Base-by-base conservation (phyloP, 2,329 filamentous ascomycete species). In the Fusarium liriodendri region DNA sequence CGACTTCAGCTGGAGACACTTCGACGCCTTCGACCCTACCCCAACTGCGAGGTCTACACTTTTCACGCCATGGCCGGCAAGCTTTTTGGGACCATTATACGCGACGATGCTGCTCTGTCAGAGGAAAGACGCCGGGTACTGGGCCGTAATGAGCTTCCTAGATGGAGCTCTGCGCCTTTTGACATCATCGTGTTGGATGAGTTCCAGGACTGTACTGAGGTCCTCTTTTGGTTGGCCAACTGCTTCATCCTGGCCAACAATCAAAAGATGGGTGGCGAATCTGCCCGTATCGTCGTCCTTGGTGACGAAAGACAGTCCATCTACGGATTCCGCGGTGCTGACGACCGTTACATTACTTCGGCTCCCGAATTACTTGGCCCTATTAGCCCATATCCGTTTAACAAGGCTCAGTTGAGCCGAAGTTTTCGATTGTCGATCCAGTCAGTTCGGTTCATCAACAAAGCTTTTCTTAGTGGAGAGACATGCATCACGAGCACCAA, bases 101-200 rank as follows among this genome's bases (percentile, higher is more conserved):
- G n/a, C n/a, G n/a, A n/a, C n/a, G n/a, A n/a, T n/a, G n/a, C n/a
- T n/a, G n/a, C n/a, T n/a, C n/a, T n/a, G n/a, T n/a, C n/a, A n/a
- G n/a, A n/a, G n/a, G n/a, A n/a, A n/a, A n/a, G n/a, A n/a, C n/a
- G n/a, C n/a, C n/a, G n/a, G n/a, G n/a, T n/a, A n/a, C n/a, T n/a
- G n/a, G n/a, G n/a, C n/a, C n/a, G n/a, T 1, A 27, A 64, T n/a
- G 52, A 63, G 38, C 64, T 71, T 29, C 79, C 79, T 8, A 7
- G 20, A 25, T 80, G 79, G 76, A 58, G 10, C 4, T 69, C n/a
- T 10, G 25, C 33, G 13, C 77, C 77, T 16, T 81, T 78, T 60
- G 78, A 82, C n/a, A 77, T 81, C 5, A 69, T 82, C 33, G 74
- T 81, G 6, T 38, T 81, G 11, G 80, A 82, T 35, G 80, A 82